Evolutionary conservation across 176 grass and related monocot species (phyloP).

Genomic region (Pharus latifolius): DNA sequence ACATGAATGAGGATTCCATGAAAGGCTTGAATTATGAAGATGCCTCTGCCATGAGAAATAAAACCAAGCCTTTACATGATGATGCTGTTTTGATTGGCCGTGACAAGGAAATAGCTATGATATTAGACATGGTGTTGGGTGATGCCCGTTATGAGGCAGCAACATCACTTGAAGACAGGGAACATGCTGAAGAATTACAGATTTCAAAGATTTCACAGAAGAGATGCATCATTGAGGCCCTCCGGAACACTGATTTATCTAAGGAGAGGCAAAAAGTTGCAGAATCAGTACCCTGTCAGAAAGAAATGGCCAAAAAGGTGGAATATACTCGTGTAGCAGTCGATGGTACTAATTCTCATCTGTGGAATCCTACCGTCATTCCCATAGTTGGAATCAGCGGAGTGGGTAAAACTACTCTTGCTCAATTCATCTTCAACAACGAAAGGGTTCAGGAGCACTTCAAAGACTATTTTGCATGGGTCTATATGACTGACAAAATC

Average conservation of each 20-base stretch:
- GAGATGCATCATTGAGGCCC: constrained; percentile 4
- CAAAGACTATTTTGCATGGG: background rate
- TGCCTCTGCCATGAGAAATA: background rate
- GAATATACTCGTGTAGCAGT: background rate
- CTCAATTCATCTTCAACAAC: background rate
- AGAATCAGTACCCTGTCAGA: background rate
- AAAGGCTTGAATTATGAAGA: too few relatives aligned
- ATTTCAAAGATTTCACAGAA: constrained; percentile 1
- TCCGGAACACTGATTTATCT: background rate
- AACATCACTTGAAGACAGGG: background rate
- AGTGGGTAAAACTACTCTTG: constrained; percentile 9
- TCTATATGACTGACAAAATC: constrained; percentile 4
- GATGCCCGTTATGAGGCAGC: background rate
- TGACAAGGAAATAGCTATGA: constrained; percentile 10
- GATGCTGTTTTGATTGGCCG: background rate
- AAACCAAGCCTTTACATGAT: background rate
- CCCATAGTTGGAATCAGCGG: constrained; percentile 9
- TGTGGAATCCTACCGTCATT: constrained; percentile 9
- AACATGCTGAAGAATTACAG: background rate
- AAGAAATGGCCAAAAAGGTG: background rate
- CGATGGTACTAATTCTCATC: too few relatives aligned
- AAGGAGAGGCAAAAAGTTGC: background rate
- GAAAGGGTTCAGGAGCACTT: constrained; percentile 1
- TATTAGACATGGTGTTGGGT: background rate
- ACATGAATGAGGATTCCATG: background rate